Evolutionary conservation across 2,329 filamentous ascomycete species (phyloP), one percentile per base, ranked within the genome.

Genomic region (Aspergillus bombycis): DNA sequence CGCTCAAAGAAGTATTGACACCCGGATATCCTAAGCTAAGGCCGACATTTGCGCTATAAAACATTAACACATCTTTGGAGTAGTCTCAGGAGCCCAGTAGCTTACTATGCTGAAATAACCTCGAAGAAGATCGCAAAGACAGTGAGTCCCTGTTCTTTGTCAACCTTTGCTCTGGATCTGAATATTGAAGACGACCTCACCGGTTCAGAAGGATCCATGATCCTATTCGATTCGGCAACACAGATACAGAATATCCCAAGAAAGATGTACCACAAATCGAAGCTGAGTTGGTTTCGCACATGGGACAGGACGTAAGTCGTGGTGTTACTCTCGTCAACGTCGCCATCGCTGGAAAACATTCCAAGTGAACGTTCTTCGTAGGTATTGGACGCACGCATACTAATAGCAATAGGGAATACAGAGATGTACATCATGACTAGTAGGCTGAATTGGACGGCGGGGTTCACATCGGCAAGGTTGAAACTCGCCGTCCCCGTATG

Each of bases 341-440:
- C 60, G 0, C 21, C 34, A 3, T 79, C 74, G n/a, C 77, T 71
- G 12, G 78, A 75, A 69, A 85, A 88, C 21, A 87, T 77, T 0
- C 88, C 88, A 0, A 91, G 78, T 0, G 85, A 86, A 2, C 85
- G 81, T 68, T 91, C 88, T 70, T 91, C 89, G 70, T 91, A 91
- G 6, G 88, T 85, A 71, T 91, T 91, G 36, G 88, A 82, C 78
- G 58, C 81, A 58, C 94, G 91, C 66, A 97, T 90, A 9, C 91
- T 94, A 70, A 98, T 97, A 72, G 94, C 94, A 69, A 97, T 96
- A 3, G 94, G 94, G 68, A 96, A 96, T 62, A 96, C 91, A 57
- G 93, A 96, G 67, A 98, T 96, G 78, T 98, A 98, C 94, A 98
- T 98, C 94, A 98, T 98, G 75, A 97, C 89, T 0, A 88, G 76